Evolutionary conservation across 169 alveolate species (phyloP), one percentile per base, ranked within the genome.

Genomic region (Plasmodium relictum): DNA sequence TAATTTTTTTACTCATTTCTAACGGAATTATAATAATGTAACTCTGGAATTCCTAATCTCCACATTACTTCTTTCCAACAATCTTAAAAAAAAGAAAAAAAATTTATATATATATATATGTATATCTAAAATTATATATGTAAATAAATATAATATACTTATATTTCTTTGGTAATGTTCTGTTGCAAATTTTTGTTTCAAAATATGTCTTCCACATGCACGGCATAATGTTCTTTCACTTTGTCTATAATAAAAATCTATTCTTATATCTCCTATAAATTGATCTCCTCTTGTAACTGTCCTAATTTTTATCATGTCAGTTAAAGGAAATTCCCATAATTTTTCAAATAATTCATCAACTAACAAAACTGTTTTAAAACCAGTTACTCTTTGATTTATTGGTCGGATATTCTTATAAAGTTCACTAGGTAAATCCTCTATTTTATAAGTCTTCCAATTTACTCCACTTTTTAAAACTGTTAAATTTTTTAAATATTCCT

Each of bases 231-330:
- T 92, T 37, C 95, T 50, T 68, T 92, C 95, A n/a, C 94, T 92
- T 59, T 92, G 92, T 16, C 91, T 71, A 62, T 92, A 92, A 50
- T 92, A 92, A 39, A 92, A 92, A 12, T 92, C 95, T 1, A 92
- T 92, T 31, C 95, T 72, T 6, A 92, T 74, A 50, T 92, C 95
- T 3, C 95, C 95, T 26, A 92, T 92, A 72, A 92, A 92, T 54
- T 92, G 95, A 18, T 92, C 95, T 8, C 95, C 95, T 61, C 95
- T 71, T 0, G 95, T 92, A 14, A 92, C 95, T n/a, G 92, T 92
- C 31, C 95, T 24, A 24, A 89, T 93, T 54, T 92, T 74, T 0
- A 92, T 92, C 41, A 89, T 88, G 10, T 92, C 95, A n/a, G 94
- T 89, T 24, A 63, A 69, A 2, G 95, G 95, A 58, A 92, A 92